These are phyloP conservation scores for Nymphaea colorata DNA, from an alignment of 164 flowering plant species.

Conservation along the genomic window DNA sequence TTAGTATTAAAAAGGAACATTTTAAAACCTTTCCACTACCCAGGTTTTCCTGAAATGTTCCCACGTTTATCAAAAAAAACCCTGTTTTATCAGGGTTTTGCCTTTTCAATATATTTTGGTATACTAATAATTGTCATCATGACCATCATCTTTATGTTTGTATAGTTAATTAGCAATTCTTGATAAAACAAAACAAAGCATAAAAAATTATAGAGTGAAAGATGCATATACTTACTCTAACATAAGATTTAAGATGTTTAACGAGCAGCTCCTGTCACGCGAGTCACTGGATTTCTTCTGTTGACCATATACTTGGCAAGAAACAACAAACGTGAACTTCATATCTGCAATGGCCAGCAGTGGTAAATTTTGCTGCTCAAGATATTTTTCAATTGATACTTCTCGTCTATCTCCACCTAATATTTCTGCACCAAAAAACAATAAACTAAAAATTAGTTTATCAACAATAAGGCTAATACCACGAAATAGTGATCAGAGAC, in stretches of 20 bases:
- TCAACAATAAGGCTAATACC: too few species aligned
- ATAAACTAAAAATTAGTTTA: too few species aligned
- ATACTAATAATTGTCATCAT: too few species aligned
- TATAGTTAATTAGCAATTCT: background rate
- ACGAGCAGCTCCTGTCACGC: conserved; percentile 53
- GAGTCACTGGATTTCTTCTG: conserved; percentile 64
- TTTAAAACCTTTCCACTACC: too few species aligned
- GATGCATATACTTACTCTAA: conserved; percentile 39
- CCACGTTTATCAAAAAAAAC: too few species aligned
- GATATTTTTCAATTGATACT: conserved; percentile 16
- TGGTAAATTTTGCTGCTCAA: conserved; percentile 17
- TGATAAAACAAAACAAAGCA: background rate
- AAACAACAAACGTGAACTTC: conserved; percentile 97
- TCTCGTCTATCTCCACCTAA: conserved; percentile 31
- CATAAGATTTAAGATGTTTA: conserved; percentile 89
- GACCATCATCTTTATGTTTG: too few species aligned
- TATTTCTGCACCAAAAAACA: conserved; percentile 29
- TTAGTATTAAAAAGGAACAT: too few species aligned
- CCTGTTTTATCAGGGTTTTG: too few species aligned
- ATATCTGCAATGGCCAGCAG: conserved; percentile 77
- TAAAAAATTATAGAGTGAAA: background rate
- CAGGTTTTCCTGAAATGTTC: too few species aligned
- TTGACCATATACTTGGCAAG: conserved; percentile 89
- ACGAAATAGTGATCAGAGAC: background rate
- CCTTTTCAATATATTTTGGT: too few species aligned